phyloP scores from a whole-genome alignment of 805 yeast species.

The Starmerella sirachaensis region DNA sequence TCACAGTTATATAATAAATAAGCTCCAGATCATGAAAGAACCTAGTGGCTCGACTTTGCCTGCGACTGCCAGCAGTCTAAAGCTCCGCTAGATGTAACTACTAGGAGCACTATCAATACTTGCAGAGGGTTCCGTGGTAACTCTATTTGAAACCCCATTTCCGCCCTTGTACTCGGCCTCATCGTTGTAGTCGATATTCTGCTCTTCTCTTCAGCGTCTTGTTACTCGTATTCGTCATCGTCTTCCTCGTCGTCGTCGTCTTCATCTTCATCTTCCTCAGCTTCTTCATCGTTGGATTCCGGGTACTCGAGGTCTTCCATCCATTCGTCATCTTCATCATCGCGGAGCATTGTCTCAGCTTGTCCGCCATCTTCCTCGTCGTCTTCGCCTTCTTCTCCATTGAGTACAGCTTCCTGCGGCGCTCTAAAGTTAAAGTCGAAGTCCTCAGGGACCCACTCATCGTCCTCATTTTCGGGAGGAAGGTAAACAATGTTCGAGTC shows the following conservation, averaged over 20 bases:
- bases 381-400: not conserved
- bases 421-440: not conserved
- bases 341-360: conserved; percentile 3
- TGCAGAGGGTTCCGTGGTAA: too few species aligned
- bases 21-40: too few species aligned
- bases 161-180: too few species aligned
- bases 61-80: too few species aligned
- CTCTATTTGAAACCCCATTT: too few species aligned
- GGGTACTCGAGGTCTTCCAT: conserved; percentile 5
- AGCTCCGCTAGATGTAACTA: too few species aligned
- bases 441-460: conserved; percentile 16
- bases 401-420: conserved; percentile 1
- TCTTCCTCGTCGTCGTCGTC: conserved; percentile 5
- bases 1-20: too few species aligned
- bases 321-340: conserved; percentile 8
- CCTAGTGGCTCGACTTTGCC: too few species aligned
- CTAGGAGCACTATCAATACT: too few species aligned
- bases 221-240: not conserved
- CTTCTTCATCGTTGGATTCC: conserved; percentile 14
- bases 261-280: conserved; percentile 8
- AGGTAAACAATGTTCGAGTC: conserved; percentile 12
- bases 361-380: not conserved
- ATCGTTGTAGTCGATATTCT: too few species aligned
- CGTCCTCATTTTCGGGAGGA: conserved; percentile 19
- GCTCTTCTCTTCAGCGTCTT: not conserved